A percentile compares a stretch with the other conserved stretches of the same genome.
phyloP scores from a whole-genome alignment of 176 grass and related monocot species.

The Ampelocalamus luodianensis region DNA sequence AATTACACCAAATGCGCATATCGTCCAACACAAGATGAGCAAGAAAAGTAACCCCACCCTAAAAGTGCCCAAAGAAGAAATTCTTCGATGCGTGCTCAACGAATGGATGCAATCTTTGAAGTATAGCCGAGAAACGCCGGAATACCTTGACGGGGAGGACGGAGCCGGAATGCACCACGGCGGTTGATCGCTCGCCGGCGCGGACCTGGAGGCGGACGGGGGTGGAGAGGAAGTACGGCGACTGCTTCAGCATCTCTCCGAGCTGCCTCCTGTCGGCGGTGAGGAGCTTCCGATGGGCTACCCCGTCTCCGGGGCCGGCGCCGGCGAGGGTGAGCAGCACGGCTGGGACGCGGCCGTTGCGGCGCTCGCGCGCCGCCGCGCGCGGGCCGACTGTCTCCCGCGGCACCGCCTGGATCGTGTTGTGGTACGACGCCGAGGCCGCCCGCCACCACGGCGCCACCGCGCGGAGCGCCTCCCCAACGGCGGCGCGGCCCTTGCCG shows the following conservation, averaged over 20 bases:
- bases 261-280: slow-evolving; percentile 79
- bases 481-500: slow-evolving; percentile 47
- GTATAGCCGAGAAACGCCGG: background rate
- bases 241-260: slow-evolving; percentile 76
- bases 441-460: slow-evolving; percentile 44
- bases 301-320: slow-evolving; percentile 5
- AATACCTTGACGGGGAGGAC: slow-evolving; percentile 82
- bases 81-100: background rate
- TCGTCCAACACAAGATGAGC: slow-evolving; percentile 21
- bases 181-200: slow-evolving; percentile 69
- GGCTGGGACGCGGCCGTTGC: slow-evolving; percentile 70
- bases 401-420: slow-evolving; percentile 79
- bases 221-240: slow-evolving; percentile 86
- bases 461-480: slow-evolving; percentile 13
- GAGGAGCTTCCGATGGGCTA: slow-evolving; percentile 54
- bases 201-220: slow-evolving; percentile 85
- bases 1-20: slow-evolving; percentile 24
- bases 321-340: slow-evolving; percentile 63
- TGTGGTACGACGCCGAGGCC: slow-evolving; percentile 59
- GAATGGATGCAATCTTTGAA: background rate
- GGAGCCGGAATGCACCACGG: slow-evolving; percentile 66
- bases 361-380: slow-evolving; percentile 63
- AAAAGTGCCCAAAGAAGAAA: background rate
- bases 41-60: background rate
- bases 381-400: slow-evolving; percentile 66